phyloP scores from a whole-genome alignment of 1,284 basidiomycete species.

The Volvariella surrecta region DNA sequence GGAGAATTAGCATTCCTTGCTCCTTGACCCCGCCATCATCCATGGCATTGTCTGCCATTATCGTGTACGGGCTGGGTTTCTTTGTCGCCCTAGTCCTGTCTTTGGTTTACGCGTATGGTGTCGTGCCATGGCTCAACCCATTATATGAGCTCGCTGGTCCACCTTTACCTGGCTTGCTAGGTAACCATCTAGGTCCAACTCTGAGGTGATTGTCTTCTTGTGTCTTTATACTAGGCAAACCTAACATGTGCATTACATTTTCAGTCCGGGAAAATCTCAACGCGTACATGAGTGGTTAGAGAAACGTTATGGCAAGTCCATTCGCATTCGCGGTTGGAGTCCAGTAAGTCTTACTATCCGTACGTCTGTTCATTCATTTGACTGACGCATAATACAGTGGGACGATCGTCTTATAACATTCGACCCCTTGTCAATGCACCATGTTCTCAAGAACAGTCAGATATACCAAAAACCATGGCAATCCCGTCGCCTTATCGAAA shows the following conservation, averaged over 20 bases:
- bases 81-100: slow-evolving; percentile 18
- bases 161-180: slow-evolving; percentile 36
- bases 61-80: slow-evolving; percentile 7
- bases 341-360: slow-evolving; percentile 37
- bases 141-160: slow-evolving; percentile 52
- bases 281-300: slow-evolving; percentile 43
- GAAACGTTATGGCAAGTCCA: slow-evolving; percentile 44
- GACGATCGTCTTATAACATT: slow-evolving; percentile 69
- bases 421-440: slow-evolving; percentile 61
- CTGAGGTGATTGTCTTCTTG: slow-evolving; percentile 39
- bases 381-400: slow-evolving; percentile 38
- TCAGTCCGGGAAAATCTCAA: slow-evolving; percentile 49
- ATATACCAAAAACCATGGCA: slow-evolving; percentile 78
- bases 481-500: slow-evolving; percentile 62
- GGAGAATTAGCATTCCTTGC: slow-evolving; percentile 8
- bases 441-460: slow-evolving; percentile 60
- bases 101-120: slow-evolving; percentile 21
- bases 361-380: slow-evolving; percentile 3
- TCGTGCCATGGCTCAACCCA: slow-evolving; percentile 40
- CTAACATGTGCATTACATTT: background rate
- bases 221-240: background rate
- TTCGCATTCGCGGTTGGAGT: slow-evolving; percentile 54
- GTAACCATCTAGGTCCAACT: slow-evolving; percentile 43
- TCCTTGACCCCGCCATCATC: too few species aligned
- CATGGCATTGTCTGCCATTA: too few species aligned